Base-by-base conservation (phyloP, 305 asterid species). In the Nicotiana rustica region DNA sequence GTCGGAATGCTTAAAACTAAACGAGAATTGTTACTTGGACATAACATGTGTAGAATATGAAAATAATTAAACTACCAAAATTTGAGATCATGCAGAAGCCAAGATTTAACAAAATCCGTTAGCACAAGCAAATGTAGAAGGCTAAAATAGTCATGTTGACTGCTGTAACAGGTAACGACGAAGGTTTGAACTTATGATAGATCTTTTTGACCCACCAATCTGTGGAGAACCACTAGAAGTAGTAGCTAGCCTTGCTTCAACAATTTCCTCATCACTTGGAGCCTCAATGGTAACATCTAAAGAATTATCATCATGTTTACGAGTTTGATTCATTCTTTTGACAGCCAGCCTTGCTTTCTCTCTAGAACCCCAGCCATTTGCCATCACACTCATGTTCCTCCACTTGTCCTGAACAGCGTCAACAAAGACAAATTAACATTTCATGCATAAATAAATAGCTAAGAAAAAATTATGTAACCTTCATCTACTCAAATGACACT, bases 381-480 rank as follows among this genome's bases (percentile, higher is more conserved):
- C 94, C 95, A 94, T 92, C 75, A 96, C 98, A 88, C 97, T 92
- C 97, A 96, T 90, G 91, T 96, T 96, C 92, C 98, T 90, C 99
- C 99, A 96, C 88, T 96, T 96, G 87, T 96, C 99, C 99, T 96
- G 86, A 75, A 49, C 88, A 75, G 19, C 2, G n/a, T 12, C 59
- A 49, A 49, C 79, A 47, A 73, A 75, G 25, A 49, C 15, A 75
- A 75, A 75, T 75, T 52, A 52, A 75, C 17, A 25, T 25, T 13
- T 14, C 79, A 33, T 6, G 81, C 13, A 71, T 9, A 12, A 1
- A 18, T 2, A 77, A 6, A 3, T 4, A 65, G 6, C n/a, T 4
- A 49, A 83, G 5, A 10, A 1, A 38, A 29, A 21, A 21, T 64
- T 1, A 66, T 8, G 29, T 25, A 73, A 15, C 61, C 57, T 82